These are phyloP conservation scores for Penicillium waksmanii DNA, from an alignment of 495 filamentous ascomycete species.

Conservation along the genomic window DNA sequence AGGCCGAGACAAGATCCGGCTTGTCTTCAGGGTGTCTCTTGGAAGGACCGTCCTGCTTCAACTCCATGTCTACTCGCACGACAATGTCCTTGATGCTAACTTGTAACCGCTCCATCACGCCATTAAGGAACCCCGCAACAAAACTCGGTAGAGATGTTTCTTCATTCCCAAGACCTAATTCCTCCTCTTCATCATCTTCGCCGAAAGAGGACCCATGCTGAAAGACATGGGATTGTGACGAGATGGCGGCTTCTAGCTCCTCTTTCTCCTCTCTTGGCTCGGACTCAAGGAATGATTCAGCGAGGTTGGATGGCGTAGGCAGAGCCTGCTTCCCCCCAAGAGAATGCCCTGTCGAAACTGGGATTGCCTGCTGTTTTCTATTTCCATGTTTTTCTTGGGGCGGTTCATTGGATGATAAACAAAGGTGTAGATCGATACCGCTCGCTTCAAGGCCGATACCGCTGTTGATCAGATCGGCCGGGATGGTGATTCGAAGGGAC, in stretches of 20 bases:
- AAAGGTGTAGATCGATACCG: conserved; percentile 71
- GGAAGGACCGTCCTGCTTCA: conserved; percentile 47
- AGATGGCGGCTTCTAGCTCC: conserved; percentile 76
- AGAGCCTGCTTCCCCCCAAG: conserved; percentile 39
- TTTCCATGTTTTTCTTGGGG: conserved; percentile 13
- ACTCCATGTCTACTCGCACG: conserved; percentile 62
- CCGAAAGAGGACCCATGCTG: conserved; percentile 51
- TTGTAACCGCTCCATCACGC: conserved; percentile 78
- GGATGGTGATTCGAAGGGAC: conserved; percentile 74
- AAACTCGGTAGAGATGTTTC: conserved; percentile 76
- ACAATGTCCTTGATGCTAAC: conserved; percentile 69
- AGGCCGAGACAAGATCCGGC: conserved; percentile 60
- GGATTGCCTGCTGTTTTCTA: conserved; percentile 5
- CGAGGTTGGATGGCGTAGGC: conserved; percentile 80
- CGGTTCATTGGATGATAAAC: conserved; percentile 40
- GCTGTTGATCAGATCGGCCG: conserved; percentile 78
- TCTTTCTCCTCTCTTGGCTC: conserved; percentile 76
- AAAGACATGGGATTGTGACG: conserved; percentile 59
- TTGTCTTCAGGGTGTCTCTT: conserved; percentile 46
- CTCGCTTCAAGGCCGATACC: conserved; percentile 77
- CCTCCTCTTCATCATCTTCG: conserved; percentile 67
- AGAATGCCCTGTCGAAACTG: conserved; percentile 13
- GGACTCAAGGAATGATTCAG: conserved; percentile 82
- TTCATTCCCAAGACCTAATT: conserved; percentile 70
- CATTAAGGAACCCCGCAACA: conserved; percentile 79